A percentile compares a stretch with the other conserved stretches of the same genome.
phyloP scores from a whole-genome alignment of 2,329 filamentous ascomycete species.

The Leptographium lundbergii region DNA sequence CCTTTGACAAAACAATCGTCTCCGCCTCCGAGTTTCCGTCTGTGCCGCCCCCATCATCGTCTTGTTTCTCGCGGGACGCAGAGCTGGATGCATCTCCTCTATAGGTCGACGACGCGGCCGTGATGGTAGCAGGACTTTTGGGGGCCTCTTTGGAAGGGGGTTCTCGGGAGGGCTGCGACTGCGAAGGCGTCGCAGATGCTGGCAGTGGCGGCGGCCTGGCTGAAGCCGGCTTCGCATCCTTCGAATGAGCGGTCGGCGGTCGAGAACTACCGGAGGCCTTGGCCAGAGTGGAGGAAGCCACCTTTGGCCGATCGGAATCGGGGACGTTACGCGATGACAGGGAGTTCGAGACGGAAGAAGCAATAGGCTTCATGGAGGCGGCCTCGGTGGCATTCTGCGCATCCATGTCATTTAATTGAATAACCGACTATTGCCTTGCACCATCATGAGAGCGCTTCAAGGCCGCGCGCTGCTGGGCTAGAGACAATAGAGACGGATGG shows the following conservation, averaged over 20 bases:
- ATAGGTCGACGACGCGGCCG: background rate
- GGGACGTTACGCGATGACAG: slow-evolving; percentile 22
- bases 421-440: slow-evolving; percentile 37
- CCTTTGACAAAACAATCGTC: slow-evolving; percentile 56
- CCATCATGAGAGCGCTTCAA: slow-evolving; percentile 43
- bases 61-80: slow-evolving; percentile 20
- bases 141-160: background rate
- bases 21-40: slow-evolving; percentile 60
- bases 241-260: background rate
- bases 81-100: slow-evolving; percentile 6
- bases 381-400: slow-evolving; percentile 54
- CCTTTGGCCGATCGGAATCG: slow-evolving; percentile 22
- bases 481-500: background rate
- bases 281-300: slow-evolving; percentile 16
- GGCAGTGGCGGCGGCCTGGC: slow-evolving; percentile 2
- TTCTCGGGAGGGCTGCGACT: background rate
- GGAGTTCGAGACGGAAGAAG: slow-evolving; percentile 29
- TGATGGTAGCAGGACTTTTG: background rate
- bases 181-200: background rate
- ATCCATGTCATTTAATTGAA: slow-evolving; percentile 54
- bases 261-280: slow-evolving; percentile 13
- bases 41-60: slow-evolving; percentile 29
- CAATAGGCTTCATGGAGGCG: slow-evolving; percentile 46
- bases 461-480: slow-evolving; percentile 17
- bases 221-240: slow-evolving; percentile 3